phyloP scores from a whole-genome alignment of 2,329 filamentous ascomycete species.

The Arthrobotrys pseudoclavata region DNA sequence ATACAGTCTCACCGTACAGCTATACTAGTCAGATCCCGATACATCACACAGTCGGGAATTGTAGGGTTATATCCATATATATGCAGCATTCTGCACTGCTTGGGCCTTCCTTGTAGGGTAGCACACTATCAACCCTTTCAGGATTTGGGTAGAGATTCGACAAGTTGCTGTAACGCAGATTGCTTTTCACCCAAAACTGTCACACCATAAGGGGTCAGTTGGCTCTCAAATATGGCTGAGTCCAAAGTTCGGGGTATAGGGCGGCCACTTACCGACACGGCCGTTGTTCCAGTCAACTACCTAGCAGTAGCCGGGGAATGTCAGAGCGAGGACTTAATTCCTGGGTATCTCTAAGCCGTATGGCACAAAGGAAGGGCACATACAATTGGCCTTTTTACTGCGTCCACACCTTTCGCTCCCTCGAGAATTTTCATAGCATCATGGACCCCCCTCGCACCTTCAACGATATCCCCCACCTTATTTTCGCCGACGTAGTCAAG shows the following conservation, averaged over 20 bases:
- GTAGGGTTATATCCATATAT: neutral
- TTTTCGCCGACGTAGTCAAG: constrained; percentile 81
- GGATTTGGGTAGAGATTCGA: constrained; percentile 61
- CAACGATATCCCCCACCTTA: constrained; percentile 76
- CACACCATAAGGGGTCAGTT: neutral
- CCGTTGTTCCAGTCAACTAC: constrained; percentile 90
- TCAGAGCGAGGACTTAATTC: neutral
- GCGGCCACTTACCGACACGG: constrained; percentile 72
- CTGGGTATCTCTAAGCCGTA: constrained; percentile 72
- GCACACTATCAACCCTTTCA: neutral
- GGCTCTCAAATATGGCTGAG: neutral
- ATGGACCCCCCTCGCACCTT: constrained; percentile 78
- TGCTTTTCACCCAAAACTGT: constrained; percentile 62
- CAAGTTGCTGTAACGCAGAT: constrained; percentile 60
- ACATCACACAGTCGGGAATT: neutral
- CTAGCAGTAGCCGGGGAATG: constrained; percentile 62
- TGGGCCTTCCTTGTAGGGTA: too few relatives aligned
- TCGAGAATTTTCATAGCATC: constrained; percentile 86
- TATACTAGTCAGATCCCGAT: neutral
- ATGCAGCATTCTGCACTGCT: neutral
- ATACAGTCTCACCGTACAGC: neutral
- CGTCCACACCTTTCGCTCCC: constrained; percentile 68
- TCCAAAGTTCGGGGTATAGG: neutral
- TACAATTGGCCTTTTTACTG: constrained; percentile 74
- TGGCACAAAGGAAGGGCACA: neutral